Conservation (phyloP, 257 asterid species). For the Knoxia roxburghii region DNA sequence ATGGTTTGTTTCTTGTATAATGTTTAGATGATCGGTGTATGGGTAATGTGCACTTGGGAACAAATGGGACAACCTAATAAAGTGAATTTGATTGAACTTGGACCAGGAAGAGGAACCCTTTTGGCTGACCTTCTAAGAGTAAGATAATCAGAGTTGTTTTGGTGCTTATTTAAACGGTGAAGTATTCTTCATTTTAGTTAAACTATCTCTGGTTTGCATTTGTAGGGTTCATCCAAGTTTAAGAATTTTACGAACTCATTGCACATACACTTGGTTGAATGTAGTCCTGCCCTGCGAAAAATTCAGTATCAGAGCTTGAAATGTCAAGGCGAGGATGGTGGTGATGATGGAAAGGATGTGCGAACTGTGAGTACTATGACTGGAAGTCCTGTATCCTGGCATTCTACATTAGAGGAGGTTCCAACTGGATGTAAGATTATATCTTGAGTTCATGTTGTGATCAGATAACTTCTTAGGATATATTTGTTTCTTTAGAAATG, state of each 20-base stretch:
- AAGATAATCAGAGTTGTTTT: slow-evolving; percentile 10
- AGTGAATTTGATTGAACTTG: slow-evolving; percentile 87
- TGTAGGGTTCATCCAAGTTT: slow-evolving; percentile 72
- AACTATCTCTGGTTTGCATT: background rate
- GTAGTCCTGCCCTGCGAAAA: slow-evolving; percentile 78
- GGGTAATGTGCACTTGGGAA: slow-evolving; percentile 99
- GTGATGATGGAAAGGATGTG: slow-evolving; percentile 35
- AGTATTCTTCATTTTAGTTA: background rate
- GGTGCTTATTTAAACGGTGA: background rate
- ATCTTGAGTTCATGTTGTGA: background rate
- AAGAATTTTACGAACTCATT: slow-evolving; percentile 64
- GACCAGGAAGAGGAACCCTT: slow-evolving; percentile 99
- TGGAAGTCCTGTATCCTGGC: slow-evolving; percentile 88
- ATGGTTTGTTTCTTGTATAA: slow-evolving; percentile 7
- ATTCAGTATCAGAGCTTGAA: slow-evolving; percentile 73
- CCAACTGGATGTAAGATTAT: slow-evolving; percentile 72
- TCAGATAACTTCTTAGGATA: background rate
- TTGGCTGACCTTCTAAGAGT: slow-evolving; percentile 94
- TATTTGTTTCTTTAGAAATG: background rate
- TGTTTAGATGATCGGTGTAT: slow-evolving; percentile 79
- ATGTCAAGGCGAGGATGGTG: slow-evolving; percentile 39
- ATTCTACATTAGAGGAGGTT: slow-evolving; percentile 79
- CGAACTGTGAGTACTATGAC: slow-evolving; percentile 48
- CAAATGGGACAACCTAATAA: slow-evolving; percentile 86
- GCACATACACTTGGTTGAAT: slow-evolving; percentile 87